Percentiles rank a stretch among this genome's conserved stretches.
Conservation (phyloP, 2,329 filamentous ascomycete species). For the Fusarium verticillioides region DNA sequence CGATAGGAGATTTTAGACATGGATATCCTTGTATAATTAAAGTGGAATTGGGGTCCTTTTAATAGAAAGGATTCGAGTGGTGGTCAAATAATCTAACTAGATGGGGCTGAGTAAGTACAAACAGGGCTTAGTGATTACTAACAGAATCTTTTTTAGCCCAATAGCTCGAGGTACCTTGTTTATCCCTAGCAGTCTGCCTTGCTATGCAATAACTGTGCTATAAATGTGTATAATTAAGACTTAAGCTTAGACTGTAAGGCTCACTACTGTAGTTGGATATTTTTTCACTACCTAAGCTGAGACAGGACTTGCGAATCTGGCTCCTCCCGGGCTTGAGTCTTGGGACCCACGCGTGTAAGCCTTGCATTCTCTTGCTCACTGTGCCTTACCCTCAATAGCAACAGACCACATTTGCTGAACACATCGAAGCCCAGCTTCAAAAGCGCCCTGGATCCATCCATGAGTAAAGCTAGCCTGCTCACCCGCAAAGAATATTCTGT, state of each 20-base stretch:
- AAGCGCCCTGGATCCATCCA: not conserved
- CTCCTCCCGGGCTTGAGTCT: not conserved
- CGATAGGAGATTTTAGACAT: not conserved
- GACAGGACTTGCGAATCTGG: not conserved
- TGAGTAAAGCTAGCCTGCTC: conserved; percentile 7
- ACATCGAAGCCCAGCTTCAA: not conserved
- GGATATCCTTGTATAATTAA: not conserved
- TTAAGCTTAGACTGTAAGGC: not conserved
- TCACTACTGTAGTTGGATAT: not conserved
- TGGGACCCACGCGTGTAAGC: no score
- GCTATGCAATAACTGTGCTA: not conserved
- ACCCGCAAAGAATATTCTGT: not conserved
- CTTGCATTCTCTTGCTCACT: not conserved
- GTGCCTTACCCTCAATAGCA: not conserved
- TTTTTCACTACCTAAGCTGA: not conserved
- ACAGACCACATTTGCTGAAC: conserved; percentile 1
- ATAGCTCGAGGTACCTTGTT: not conserved
- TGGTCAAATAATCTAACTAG: not conserved
- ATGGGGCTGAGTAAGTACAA: not conserved
- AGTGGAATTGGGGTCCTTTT: not conserved
- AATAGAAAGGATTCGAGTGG: not conserved
- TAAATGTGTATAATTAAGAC: not conserved
- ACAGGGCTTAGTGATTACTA: not conserved
- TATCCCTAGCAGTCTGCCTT: not conserved
- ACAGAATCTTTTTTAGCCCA: not conserved